Evolutionary conservation across 1,284 basidiomycete species (phyloP), one percentile per base, ranked within the genome.

Genomic region (Golubevia sp.): DNA sequence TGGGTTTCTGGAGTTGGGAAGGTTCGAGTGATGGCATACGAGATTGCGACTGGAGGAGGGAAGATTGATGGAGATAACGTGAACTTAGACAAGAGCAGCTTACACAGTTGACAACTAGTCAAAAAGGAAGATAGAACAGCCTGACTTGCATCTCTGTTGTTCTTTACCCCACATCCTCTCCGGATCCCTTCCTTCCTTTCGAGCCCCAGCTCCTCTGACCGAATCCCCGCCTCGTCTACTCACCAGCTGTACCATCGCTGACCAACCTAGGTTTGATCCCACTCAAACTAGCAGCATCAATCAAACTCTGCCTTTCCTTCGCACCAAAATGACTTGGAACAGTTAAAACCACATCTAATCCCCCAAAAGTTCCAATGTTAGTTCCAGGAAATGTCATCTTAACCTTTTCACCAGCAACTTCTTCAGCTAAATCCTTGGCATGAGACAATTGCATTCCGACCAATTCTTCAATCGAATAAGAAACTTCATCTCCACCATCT

Each of bases 361-460:
- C 80, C 24, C 62, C 58, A 49, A 60, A 56, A 50, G 55, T 58
- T 11, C 30, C 48, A 11, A 26, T 70, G 64, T 73, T 68, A 13
- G 65, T 73, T 25, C 72, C 63, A 25, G 68, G 73, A 25, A 76
- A 59, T 1, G 67, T 66, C 34, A 71, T 64, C 54, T 65, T 68
- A 64, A 79, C 66, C n/a, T 71, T 59, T 61, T 83, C 80, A 25
- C 83, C 89, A 0, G 91, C 90, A 21, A 90, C 85, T 53, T 87
- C 86, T 83, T 97, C 92, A 1, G 95, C 96, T 23, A 99, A 88
- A 57, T 91, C 88, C 69, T 91, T 92, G 76, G 94, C 89, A 85
- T 98, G 97, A 5, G 91, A 88, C 64, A 99, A 88, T 85, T 99
- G 92, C 91, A 97, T 96, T 3, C 91, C 97, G 49, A 97, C 88